Conservation (phyloP, 169 alveolate species). For the Cryptosporidium tyzzeri region DNA sequence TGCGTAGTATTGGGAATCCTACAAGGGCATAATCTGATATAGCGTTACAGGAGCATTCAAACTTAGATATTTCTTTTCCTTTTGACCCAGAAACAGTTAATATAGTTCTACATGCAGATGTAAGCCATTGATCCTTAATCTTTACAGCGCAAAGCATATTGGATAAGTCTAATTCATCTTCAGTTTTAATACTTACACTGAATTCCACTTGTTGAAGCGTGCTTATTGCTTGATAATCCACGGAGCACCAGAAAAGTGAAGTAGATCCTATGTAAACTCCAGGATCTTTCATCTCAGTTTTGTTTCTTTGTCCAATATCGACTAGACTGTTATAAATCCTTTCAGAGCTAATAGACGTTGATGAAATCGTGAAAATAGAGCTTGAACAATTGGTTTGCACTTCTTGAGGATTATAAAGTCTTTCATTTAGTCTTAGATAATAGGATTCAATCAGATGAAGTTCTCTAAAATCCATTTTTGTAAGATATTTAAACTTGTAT, state of each 20-base stretch:
- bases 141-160: constrained; percentile 56
- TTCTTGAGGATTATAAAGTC: constrained; percentile 44
- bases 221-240: constrained; percentile 54
- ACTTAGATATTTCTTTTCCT: constrained; percentile 36
- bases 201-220: constrained; percentile 65
- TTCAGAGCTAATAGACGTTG: constrained; percentile 6
- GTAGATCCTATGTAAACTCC: constrained; percentile 72
- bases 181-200: constrained; percentile 22
- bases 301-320: constrained; percentile 4
- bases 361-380: constrained; percentile 52
- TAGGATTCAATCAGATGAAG: constrained; percentile 45
- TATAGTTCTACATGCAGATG: constrained; percentile 47
- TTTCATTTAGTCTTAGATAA: constrained; percentile 16
- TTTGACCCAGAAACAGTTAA: constrained; percentile 23
- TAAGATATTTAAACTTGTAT: constrained; percentile 33
- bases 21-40: constrained; percentile 63
- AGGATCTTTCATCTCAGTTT: constrained; percentile 11
- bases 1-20: constrained; percentile 28
- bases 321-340: constrained; percentile 1
- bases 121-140: constrained; percentile 33
- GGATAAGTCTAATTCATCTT: constrained; percentile 35
- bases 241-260: constrained; percentile 54
- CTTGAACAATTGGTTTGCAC: constrained; percentile 45
- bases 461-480: constrained; percentile 62
- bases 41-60: constrained; percentile 60